Percentiles rank a stretch among this genome's conserved stretches.
phyloP scores from a whole-genome alignment of 1,139 yeast species.

The Candida smagusa region DNA sequence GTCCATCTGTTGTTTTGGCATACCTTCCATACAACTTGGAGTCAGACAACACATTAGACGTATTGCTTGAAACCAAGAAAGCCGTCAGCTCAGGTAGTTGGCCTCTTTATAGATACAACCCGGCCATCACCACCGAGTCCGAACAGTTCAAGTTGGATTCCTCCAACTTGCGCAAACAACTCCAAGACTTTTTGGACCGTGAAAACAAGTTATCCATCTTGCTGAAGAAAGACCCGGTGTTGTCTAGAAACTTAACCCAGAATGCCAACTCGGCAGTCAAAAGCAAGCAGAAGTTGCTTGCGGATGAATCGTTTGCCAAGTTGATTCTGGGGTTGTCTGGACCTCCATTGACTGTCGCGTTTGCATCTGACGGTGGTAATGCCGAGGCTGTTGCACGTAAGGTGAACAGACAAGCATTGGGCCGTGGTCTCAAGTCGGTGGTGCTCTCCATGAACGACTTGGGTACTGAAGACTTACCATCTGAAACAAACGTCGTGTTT shows the following conservation, averaged over 20 bases:
- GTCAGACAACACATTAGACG: constrained; percentile 64
- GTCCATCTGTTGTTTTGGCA: constrained; percentile 90
- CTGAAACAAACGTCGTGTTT: constrained; percentile 79
- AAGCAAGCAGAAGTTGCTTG: constrained; percentile 59
- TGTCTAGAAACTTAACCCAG: constrained; percentile 69
- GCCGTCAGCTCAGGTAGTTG: constrained; percentile 94
- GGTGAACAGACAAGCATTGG: constrained; percentile 77
- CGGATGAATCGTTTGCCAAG: constrained; percentile 74
- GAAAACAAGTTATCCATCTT: constrained; percentile 83
- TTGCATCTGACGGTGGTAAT: constrained; percentile 94
- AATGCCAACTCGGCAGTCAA: constrained; percentile 60
- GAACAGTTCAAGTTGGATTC: constrained; percentile 79
- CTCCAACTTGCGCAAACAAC: constrained; percentile 70
- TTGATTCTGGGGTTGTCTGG: constrained; percentile 86
- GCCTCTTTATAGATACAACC: constrained; percentile 91
- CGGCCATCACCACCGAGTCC: constrained; percentile 44
- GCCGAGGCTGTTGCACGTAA: constrained; percentile 84
- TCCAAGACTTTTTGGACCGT: constrained; percentile 79
- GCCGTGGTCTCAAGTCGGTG: constrained; percentile 79
- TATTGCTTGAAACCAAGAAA: constrained; percentile 80
- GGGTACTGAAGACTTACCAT: constrained; percentile 73
- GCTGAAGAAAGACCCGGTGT: constrained; percentile 66
- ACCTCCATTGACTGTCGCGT: constrained; percentile 86
- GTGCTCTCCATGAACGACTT: constrained; percentile 84
- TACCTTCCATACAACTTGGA: constrained; percentile 77